Evolutionary conservation across 169 alveolate genomes (phyloP), one percentile per base, ranked within the genome.

Genomic region (Cryptosporidium sp.): DNA sequence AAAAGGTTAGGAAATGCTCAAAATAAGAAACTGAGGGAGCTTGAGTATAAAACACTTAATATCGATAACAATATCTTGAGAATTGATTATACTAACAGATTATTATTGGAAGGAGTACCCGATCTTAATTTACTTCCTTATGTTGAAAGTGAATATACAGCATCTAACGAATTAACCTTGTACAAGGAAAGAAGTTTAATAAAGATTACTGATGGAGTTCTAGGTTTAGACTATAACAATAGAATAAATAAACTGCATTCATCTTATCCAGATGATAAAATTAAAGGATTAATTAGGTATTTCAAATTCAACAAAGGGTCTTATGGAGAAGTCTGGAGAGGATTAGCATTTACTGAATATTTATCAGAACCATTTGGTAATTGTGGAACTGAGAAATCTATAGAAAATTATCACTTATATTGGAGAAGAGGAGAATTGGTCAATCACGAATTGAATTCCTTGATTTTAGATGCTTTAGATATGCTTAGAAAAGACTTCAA

Each of bases 251-350:
- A 16, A 14, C 41, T 23, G 3, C 86, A 73, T 18, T 73, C 71
- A 9, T 23, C 71, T 4, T 73, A 58, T 21, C 29, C 43, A 9
- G 9, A 62, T 31, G 55, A 50, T 23, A 35, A 80, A 33, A 35
- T 43, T 35, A 52, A 65, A 39, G 89, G 89, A 29, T 26, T 80
- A 29, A 65, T 80, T 26, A 37, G 75, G 52, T 80, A 80, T 35
- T 80, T 48, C 26, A 80, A 80, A 65, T 61, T 80, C n/a, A 65
- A 65, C 31, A 80, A 65, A 39, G 89, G 89, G 18, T 62, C 89
- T 21, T 80, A 33, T 26, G 89, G 89, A n/a, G 89, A 80, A 65
- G 89, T 80, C 23, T 80, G 89, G 89, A 33, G 89, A 31, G 89
- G 89, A 31, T 48, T 80, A 18, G 89, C 80, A 62, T 80, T 80